Conservation (phyloP, 768 basidiomycete genomes). For the Melanogaster broomeanus region DNA sequence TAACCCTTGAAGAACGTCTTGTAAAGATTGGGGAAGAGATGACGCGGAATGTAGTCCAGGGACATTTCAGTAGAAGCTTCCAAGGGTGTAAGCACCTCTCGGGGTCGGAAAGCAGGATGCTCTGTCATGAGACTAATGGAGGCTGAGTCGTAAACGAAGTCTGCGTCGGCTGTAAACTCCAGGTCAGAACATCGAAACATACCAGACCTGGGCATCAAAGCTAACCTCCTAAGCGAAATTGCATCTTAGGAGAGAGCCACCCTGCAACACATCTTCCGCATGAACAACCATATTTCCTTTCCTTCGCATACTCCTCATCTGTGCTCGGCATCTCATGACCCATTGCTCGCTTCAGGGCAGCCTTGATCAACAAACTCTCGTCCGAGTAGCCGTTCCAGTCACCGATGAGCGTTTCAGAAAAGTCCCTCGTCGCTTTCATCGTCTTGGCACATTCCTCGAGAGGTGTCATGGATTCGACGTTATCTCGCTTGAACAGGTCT, state of each 20-base stretch:
- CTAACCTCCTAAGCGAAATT: not conserved
- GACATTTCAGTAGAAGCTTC: not conserved
- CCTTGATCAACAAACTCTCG: not conserved
- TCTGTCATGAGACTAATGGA: not conserved
- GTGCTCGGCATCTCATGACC: not conserved
- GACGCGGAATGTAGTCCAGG: not conserved
- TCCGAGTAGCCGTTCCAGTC: not conserved
- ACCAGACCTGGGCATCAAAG: not conserved
- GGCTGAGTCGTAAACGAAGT: not conserved
- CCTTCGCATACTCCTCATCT: not conserved
- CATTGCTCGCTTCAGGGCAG: not conserved
- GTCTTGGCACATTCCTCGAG: not conserved
- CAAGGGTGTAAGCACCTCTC: not conserved
- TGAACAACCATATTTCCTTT: not conserved
- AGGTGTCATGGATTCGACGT: not conserved
- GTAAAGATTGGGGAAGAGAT: not conserved
- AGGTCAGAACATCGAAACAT: not conserved
- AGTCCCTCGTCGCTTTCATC: not conserved
- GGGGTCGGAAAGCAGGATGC: not conserved
- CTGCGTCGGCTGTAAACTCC: not conserved
- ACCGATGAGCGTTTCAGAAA: not conserved
- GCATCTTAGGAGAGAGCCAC: not conserved
- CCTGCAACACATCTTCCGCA: not conserved
- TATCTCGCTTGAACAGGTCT: not conserved
- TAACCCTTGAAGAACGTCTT: not conserved